These are phyloP conservation scores for Hibiscus syriacus DNA, from an alignment of 345 rosid genomes.

Conservation along the genomic window DNA sequence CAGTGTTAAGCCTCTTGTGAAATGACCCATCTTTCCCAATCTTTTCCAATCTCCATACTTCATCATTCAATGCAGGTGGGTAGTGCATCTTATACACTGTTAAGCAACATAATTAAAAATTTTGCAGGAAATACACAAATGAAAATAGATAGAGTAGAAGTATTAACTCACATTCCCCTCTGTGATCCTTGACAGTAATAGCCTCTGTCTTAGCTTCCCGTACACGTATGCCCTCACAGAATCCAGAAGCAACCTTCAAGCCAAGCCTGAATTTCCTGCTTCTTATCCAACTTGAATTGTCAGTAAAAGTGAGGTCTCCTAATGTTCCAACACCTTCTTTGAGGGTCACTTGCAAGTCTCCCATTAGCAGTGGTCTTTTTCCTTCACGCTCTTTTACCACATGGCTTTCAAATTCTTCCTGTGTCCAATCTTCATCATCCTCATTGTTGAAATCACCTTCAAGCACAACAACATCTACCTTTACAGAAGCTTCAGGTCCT, in stretches of 20 bases:
- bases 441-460: slow-evolving; percentile 95
- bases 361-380: slow-evolving; percentile 87
- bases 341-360: slow-evolving; percentile 80
- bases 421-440: slow-evolving; percentile 90
- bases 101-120: slow-evolving; percentile 13
- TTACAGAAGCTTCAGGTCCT: slow-evolving; percentile 77
- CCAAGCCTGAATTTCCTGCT: slow-evolving; percentile 97
- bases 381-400: slow-evolving; percentile 94
- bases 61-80: slow-evolving; percentile 82
- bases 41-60: slow-evolving; percentile 97
- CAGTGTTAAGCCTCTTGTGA: slow-evolving; percentile 65
- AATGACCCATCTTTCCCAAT: slow-evolving; percentile 98
- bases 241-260: slow-evolving; percentile 67
- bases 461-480: slow-evolving; percentile 82
- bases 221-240: slow-evolving; percentile 66
- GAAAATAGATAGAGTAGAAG: neutral
- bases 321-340: slow-evolving; percentile 97
- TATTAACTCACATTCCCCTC: slow-evolving; percentile 75
- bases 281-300: slow-evolving; percentile 98
- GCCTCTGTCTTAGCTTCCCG: slow-evolving; percentile 99
- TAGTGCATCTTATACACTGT: slow-evolving; percentile 98
- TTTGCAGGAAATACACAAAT: neutral
- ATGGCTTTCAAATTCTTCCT: slow-evolving; percentile 88
- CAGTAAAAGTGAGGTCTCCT: slow-evolving; percentile 84
- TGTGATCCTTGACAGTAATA: slow-evolving; percentile 89